Conservation (phyloP, 176 grass and related monocot species). For the Rhynchospora breviuscula region DNA sequence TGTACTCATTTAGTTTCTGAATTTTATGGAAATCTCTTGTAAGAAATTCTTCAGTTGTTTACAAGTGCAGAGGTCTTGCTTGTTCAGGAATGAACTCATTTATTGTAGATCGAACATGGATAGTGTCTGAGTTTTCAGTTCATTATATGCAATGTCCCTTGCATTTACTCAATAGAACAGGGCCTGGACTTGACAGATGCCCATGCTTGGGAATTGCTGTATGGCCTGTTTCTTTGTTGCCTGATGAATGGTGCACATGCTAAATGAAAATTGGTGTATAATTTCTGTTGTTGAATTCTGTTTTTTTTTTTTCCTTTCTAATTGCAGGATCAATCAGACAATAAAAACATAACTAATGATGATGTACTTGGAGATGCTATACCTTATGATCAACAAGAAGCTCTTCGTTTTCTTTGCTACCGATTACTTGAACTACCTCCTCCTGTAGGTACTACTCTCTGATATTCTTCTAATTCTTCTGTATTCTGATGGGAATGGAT, state of each 20-base stretch:
- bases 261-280: neutral
- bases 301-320: neutral
- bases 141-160: neutral
- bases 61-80: neutral
- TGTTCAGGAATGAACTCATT: neutral
- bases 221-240: too few relatives aligned
- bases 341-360: slow-evolving; percentile 81
- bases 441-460: slow-evolving; percentile 45
- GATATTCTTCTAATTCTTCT: slow-evolving; percentile 15
- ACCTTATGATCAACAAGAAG: slow-evolving; percentile 75
- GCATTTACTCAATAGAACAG: neutral
- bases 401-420: slow-evolving; percentile 67
- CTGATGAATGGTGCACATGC: neutral
- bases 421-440: slow-evolving; percentile 67
- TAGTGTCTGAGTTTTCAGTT: neutral
- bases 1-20: slow-evolving; percentile 9
- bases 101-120: neutral
- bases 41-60: neutral
- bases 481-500: neutral
- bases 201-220: neutral
- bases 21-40: neutral
- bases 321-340: slow-evolving; percentile 56
- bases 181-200: neutral
- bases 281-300: slow-evolving; percentile 7
- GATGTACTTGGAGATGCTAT: slow-evolving; percentile 78